Conservation (phyloP, 2,329 filamentous ascomycete genomes). For the Fonsecaea erecta region DNA sequence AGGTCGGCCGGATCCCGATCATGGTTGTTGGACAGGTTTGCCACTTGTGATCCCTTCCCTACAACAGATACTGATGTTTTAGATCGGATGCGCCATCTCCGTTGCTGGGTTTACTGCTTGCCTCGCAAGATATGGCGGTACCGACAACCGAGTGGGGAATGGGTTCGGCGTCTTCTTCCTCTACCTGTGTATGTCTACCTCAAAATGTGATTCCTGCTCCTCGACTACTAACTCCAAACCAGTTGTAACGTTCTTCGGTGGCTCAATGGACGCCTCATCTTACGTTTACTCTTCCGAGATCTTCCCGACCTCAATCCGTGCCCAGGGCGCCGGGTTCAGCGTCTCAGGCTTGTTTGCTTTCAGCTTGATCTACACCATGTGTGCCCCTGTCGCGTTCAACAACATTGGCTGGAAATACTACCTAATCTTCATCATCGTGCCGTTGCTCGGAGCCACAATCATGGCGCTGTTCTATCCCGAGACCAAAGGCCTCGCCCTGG, state of each 20-base stretch:
- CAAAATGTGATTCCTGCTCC: not conserved
- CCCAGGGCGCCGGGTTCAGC: constrained; percentile 39
- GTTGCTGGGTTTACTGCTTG: constrained; percentile 47
- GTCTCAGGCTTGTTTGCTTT: constrained; percentile 40
- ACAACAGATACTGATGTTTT: constrained; percentile 13
- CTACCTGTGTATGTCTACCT: constrained; percentile 46
- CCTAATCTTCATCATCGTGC: constrained; percentile 42
- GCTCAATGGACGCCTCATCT: constrained; percentile 28
- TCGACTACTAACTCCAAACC: not conserved
- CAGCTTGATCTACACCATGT: constrained; percentile 44
- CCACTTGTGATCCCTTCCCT: not conserved
- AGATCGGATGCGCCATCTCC: constrained; percentile 44
- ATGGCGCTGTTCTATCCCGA: constrained; percentile 44
- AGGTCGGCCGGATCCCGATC: constrained; percentile 27
- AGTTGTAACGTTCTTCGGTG: constrained; percentile 43
- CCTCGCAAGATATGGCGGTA: constrained; percentile 43
- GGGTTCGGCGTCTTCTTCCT: constrained; percentile 47
- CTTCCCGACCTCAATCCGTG: constrained; percentile 49
- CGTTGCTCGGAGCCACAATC: constrained; percentile 27
- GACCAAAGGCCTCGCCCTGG: constrained; percentile 43
- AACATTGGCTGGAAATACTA: constrained; percentile 44
- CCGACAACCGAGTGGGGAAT: constrained; percentile 43
- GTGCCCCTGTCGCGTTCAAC: constrained; percentile 39
- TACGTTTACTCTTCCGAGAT: constrained; percentile 46
- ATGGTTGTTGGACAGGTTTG: constrained; percentile 34